Evolutionary conservation across 768 basidiomycete species (phyloP).

Genomic region (Tricholomella constricta): DNA sequence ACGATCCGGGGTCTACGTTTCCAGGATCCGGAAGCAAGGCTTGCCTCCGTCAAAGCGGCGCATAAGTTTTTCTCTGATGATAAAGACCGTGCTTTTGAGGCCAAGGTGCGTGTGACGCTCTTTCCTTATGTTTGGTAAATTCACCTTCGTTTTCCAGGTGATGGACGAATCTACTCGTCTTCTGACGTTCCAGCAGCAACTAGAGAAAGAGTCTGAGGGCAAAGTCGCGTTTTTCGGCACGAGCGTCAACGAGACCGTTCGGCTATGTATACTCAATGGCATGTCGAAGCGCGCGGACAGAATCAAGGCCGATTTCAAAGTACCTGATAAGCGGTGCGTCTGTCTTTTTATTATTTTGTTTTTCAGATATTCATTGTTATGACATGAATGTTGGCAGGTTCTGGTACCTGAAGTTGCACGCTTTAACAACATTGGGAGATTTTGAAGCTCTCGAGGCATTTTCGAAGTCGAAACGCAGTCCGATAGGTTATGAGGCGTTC

Average conservation of each 20-base stretch:
- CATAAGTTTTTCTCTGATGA: slow-evolving; percentile 96
- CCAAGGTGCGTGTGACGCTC: slow-evolving; percentile 57
- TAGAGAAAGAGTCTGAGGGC: slow-evolving; percentile 83
- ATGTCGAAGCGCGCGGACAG: slow-evolving; percentile 89
- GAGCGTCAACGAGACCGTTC: slow-evolving; percentile 87
- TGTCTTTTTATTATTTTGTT: neutral
- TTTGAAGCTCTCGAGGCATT: slow-evolving; percentile 88
- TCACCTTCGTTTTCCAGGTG: slow-evolving; percentile 57
- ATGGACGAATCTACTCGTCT: slow-evolving; percentile 83
- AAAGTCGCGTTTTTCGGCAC: slow-evolving; percentile 80
- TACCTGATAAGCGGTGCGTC: slow-evolving; percentile 88
- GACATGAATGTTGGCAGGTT: slow-evolving; percentile 55
- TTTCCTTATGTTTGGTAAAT: neutral
- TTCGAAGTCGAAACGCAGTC: slow-evolving; percentile 84
- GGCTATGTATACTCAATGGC: slow-evolving; percentile 72
- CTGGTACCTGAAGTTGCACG: slow-evolving; percentile 91
- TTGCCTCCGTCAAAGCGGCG: slow-evolving; percentile 75
- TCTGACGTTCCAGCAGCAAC: slow-evolving; percentile 79
- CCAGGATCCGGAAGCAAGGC: slow-evolving; percentile 73
- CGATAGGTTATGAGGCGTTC: slow-evolving; percentile 94
- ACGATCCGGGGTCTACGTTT: neutral
- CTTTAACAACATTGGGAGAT: slow-evolving; percentile 75
- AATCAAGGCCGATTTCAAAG: slow-evolving; percentile 86
- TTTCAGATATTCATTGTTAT: neutral
- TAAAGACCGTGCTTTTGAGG: slow-evolving; percentile 88